Percentiles rank a stretch among this genome's conserved stretches.
phyloP scores from a whole-genome alignment of 345 rosid genomes.

The Arabidopsis suecica region DNA sequence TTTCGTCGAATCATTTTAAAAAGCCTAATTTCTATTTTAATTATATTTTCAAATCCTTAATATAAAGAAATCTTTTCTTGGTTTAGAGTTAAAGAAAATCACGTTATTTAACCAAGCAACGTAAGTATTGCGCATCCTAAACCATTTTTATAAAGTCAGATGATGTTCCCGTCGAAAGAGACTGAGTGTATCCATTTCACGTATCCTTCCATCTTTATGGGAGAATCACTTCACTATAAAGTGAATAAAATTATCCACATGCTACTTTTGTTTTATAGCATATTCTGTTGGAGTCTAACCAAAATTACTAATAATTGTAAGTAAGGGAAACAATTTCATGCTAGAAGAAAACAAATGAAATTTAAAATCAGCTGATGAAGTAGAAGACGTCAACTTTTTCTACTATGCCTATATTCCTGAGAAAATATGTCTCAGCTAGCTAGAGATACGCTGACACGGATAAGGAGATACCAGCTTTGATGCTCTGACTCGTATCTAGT shows the following conservation, averaged over 20 bases:
- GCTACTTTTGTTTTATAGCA: not conserved
- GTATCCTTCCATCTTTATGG: conserved; percentile 11
- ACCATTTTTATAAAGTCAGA: not conserved
- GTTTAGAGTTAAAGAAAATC: not conserved
- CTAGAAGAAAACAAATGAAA: not conserved
- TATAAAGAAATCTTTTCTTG: not conserved
- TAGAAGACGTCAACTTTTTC: no score
- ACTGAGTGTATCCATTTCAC: not conserved
- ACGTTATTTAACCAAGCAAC: not conserved
- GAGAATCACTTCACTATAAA: conserved; percentile 10
- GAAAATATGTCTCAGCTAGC: not conserved
- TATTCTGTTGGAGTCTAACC: not conserved
- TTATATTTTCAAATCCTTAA: not conserved
- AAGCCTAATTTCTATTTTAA: no score
- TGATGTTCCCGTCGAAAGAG: not conserved
- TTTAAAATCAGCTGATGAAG: not conserved
- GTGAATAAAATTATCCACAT: not conserved
- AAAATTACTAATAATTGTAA: not conserved
- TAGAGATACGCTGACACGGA: not conserved
- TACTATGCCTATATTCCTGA: no score
- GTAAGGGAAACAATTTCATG: not conserved
- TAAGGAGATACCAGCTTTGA: not conserved
- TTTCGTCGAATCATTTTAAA: not conserved
- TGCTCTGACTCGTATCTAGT: not conserved
- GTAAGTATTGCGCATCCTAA: not conserved